Conservation (phyloP, 2,329 filamentous ascomycete genomes). For the Trichoderma hamatum region DNA sequence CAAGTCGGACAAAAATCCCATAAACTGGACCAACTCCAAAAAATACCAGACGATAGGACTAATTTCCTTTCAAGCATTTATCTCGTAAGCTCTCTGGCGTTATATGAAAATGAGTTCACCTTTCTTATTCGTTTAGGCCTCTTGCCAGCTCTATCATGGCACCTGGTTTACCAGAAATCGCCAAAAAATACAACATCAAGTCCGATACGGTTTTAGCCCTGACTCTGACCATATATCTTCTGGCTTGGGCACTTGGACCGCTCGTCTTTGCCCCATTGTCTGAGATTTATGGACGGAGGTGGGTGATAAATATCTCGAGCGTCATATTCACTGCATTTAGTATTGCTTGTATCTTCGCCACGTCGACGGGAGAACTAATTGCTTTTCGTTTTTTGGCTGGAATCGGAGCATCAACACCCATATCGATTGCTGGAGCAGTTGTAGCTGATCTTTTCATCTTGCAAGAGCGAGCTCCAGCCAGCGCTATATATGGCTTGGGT, state of each 20-base stretch:
- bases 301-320: slow-evolving; percentile 48
- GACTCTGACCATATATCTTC: slow-evolving; percentile 17
- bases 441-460: slow-evolving; percentile 54
- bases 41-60: slow-evolving; percentile 1
- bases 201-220: slow-evolving; percentile 10
- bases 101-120: neutral
- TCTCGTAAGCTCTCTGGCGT: neutral
- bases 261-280: slow-evolving; percentile 52
- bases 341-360: slow-evolving; percentile 51
- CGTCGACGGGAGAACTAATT: slow-evolving; percentile 46
- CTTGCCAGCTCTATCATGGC: slow-evolving; percentile 18
- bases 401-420: slow-evolving; percentile 45
- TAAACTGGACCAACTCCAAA: neutral
- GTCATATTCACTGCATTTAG: slow-evolving; percentile 62
- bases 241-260: slow-evolving; percentile 43
- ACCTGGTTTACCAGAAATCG: slow-evolving; percentile 10
- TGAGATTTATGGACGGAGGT: slow-evolving; percentile 50
- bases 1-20: neutral
- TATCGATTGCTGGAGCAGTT: slow-evolving; percentile 55
- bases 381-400: slow-evolving; percentile 53
- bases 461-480: slow-evolving; percentile 50
- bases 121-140: neutral
- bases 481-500: slow-evolving; percentile 17
- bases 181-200: slow-evolving; percentile 6
- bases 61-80: slow-evolving; percentile 9